Evolutionary conservation across 148 eudicot species (phyloP).

Genomic region (Dysphania ambrosioides): DNA sequence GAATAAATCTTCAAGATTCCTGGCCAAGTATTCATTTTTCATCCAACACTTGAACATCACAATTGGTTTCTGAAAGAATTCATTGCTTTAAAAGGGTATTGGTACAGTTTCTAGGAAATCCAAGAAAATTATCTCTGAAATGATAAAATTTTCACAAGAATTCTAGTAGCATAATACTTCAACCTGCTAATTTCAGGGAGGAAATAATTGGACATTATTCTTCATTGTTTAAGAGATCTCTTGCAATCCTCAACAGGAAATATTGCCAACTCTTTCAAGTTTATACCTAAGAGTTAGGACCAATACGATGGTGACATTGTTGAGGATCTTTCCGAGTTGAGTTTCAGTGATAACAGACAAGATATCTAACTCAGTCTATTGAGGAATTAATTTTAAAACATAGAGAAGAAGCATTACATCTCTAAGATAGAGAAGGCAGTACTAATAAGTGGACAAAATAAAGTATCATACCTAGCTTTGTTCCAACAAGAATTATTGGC

Average conservation of each 20-base stretch:
- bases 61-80: too few relatives aligned
- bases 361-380: neutral
- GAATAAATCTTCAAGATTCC: too few relatives aligned
- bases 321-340: too few relatives aligned
- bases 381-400: neutral
- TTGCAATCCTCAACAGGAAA: neutral
- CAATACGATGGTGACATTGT: neutral
- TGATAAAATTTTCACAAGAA: neutral
- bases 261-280: neutral
- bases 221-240: neutral
- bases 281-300: neutral
- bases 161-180: neutral
- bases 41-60: too few relatives aligned
- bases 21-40: too few relatives aligned
- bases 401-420: neutral
- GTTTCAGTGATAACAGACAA: neutral
- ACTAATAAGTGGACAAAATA: neutral
- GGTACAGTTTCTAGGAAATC: too few relatives aligned
- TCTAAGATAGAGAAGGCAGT: neutral
- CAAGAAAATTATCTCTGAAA: too few relatives aligned
- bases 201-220: neutral
- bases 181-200: neutral
- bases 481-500: slow-evolving; percentile 78
- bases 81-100: too few relatives aligned
- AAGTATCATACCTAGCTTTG: slow-evolving; percentile 66